Evolutionary conservation across 139 green algal species (phyloP), one percentile per base, ranked within the genome.

Genomic region (Auxenochlorella protothecoides): DNA sequence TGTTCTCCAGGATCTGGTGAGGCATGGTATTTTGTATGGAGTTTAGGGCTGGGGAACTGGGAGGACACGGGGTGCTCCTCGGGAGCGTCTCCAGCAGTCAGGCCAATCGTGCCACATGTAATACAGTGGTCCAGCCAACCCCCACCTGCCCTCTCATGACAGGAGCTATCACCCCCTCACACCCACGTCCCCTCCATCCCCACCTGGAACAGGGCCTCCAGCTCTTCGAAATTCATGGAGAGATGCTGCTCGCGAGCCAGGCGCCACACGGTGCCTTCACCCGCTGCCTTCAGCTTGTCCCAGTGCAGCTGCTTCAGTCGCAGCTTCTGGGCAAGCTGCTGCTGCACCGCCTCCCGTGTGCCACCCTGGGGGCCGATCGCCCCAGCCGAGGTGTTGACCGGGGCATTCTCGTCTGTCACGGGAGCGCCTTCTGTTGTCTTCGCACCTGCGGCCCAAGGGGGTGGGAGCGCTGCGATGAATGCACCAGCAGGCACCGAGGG

Each of bases 241-340:
- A 83, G 76, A 55, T 72, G 59, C 13, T 67, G 44, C 27, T 53
- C 63, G 12, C 59, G 61, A 16, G 62, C 54, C 67, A 84, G 70
- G 59, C 75, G 75, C 89, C 89, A 95, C 53, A 95, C 81, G 2
- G 85, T 89, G 67, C 81, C 81, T 16, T 83, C 75, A 68, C 76
- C 27, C 5, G 79, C 78, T 44, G 76, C 61, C 56, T 74, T 82
- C 66, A 93, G 82, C 79, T 92, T 94, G 61, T 94, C 84, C 90
- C 90, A 96, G 80, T 96, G 90, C 69, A 96, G 79, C 80, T 85
- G 78, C 80, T 94, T 94, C 10, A 96, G 78, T 63, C 82, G 79
- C 65, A 75, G 76, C 56, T 69, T 73, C 80, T 89, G 82, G 66
- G 78, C 79, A 13, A 81, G 27, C 27, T 44, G 27, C 27, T 44